phyloP scores from a whole-genome alignment of 2,329 filamentous ascomycete genomes.

The Gaeumannomyces sp. region DNA sequence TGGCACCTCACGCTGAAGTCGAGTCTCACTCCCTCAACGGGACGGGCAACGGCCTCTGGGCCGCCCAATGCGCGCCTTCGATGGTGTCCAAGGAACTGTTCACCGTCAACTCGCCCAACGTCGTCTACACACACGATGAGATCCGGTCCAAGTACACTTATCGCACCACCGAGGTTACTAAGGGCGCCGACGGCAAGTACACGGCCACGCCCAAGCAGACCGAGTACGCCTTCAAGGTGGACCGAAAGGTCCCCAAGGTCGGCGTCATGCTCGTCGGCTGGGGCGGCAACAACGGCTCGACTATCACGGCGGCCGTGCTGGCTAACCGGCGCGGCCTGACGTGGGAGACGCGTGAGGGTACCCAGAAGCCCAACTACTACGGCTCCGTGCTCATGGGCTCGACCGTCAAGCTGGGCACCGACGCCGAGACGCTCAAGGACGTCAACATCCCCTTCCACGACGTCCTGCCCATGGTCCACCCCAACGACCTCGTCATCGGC shows the following conservation, averaged over 20 bases:
- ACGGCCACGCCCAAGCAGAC: conserved; percentile 83
- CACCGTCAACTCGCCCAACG: conserved; percentile 85
- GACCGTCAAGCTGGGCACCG: conserved; percentile 91
- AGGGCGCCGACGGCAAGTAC: conserved; percentile 64
- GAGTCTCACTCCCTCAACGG: conserved; percentile 52
- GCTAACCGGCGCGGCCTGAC: conserved; percentile 81
- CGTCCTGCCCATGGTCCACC: conserved; percentile 92
- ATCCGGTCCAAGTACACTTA: conserved; percentile 96
- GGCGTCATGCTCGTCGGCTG: conserved; percentile 97
- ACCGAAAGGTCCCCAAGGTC: conserved; percentile 86
- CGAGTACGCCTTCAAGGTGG: conserved; percentile 94
- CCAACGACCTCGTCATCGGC: conserved; percentile 89
- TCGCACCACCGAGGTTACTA: conserved; percentile 79
- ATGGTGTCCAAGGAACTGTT: conserved; percentile 59
- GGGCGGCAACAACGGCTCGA: conserved; percentile 98
- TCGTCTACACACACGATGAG: conserved; percentile 78
- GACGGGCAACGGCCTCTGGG: conserved; percentile 27
- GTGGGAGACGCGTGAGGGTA: conserved; percentile 92
- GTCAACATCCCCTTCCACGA: conserved; percentile 96
- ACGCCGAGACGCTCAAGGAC: conserved; percentile 76
- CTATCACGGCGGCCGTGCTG: conserved; percentile 93
- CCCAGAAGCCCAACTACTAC: conserved; percentile 89
- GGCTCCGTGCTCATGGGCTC: conserved; percentile 96
- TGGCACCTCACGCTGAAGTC: conserved; percentile 86
- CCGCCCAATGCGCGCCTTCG: conserved; percentile 31